phyloP scores from a whole-genome alignment of 2,329 filamentous ascomycete species.

The Simplicillium sp. region DNA sequence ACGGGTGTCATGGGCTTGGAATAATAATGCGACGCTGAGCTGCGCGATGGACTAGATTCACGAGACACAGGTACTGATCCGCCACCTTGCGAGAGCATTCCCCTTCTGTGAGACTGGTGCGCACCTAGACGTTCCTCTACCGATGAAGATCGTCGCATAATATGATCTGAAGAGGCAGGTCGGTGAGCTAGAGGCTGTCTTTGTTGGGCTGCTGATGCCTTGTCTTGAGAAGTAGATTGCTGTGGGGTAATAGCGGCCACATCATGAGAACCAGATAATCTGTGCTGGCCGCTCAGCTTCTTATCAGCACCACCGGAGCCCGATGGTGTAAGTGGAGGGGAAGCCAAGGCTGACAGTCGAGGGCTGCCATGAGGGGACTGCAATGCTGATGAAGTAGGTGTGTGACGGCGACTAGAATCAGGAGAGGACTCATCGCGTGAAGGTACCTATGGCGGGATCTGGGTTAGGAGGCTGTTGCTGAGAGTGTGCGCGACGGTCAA shows the following conservation, averaged over 20 bases:
- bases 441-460: constrained; percentile 32
- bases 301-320: constrained; percentile 43
- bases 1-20: constrained; percentile 69
- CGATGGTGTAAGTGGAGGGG: constrained; percentile 81
- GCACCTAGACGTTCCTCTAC: constrained; percentile 24
- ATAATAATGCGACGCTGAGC: constrained; percentile 53
- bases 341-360: constrained; percentile 63
- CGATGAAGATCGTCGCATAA: constrained; percentile 30
- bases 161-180: constrained; percentile 30
- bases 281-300: constrained; percentile 10
- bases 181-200: constrained; percentile 30
- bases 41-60: constrained; percentile 55
- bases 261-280: constrained; percentile 24
- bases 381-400: constrained; percentile 54
- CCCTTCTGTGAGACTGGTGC: constrained; percentile 36
- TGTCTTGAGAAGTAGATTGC: constrained; percentile 48
- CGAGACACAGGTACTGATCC: constrained; percentile 49
- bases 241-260: constrained; percentile 54
- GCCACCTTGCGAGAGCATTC: constrained; percentile 42
- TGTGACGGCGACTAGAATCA: constrained; percentile 54
- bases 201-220: constrained; percentile 30
- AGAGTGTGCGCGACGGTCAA: background rate
- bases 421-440: constrained; percentile 51
- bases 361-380: constrained; percentile 61
- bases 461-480: background rate